phyloP scores from a whole-genome alignment of 495 filamentous ascomycete species.

The Staphylotrichum tortipilum region DNA sequence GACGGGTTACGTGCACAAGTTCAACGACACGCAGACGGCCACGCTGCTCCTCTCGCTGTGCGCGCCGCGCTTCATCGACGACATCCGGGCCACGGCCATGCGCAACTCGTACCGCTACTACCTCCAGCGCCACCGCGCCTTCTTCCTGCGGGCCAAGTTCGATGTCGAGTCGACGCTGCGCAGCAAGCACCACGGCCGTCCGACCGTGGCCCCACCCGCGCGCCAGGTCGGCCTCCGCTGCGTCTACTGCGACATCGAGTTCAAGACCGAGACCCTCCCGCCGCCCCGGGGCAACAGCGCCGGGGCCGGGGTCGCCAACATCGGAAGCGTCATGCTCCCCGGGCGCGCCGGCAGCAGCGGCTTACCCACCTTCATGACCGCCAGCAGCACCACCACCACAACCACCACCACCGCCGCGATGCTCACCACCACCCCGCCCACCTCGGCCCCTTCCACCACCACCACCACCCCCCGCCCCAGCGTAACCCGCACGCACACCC shows the following conservation, averaged over 20 bases:
- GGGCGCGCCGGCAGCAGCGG: constrained; percentile 11
- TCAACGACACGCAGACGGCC: constrained; percentile 81
- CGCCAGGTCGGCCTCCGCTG: constrained; percentile 77
- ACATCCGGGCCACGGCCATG: constrained; percentile 68
- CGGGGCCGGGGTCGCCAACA: too few relatives aligned
- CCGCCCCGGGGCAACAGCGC: neutral
- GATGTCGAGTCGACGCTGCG: constrained; percentile 52
- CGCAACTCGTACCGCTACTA: constrained; percentile 71
- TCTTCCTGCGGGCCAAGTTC: constrained; percentile 50
- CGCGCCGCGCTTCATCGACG: constrained; percentile 71
- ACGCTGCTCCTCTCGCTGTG: constrained; percentile 75
- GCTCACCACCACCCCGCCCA: constrained; percentile 4
- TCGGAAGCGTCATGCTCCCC: constrained; percentile 1
- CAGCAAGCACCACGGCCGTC: constrained; percentile 53
- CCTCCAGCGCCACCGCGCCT: constrained; percentile 57
- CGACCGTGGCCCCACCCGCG: constrained; percentile 55
- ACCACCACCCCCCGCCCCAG: neutral
- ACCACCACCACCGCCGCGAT: neutral
- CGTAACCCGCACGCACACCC: neutral
- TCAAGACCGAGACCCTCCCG: constrained; percentile 4
- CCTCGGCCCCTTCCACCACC: neutral
- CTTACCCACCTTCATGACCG: neutral
- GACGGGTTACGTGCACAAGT: constrained; percentile 78
- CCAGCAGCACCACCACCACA: neutral
- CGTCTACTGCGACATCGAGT: constrained; percentile 63